phyloP scores from a whole-genome alignment of 2,329 filamentous ascomycete species.

The Fusarium sublunatum region DNA sequence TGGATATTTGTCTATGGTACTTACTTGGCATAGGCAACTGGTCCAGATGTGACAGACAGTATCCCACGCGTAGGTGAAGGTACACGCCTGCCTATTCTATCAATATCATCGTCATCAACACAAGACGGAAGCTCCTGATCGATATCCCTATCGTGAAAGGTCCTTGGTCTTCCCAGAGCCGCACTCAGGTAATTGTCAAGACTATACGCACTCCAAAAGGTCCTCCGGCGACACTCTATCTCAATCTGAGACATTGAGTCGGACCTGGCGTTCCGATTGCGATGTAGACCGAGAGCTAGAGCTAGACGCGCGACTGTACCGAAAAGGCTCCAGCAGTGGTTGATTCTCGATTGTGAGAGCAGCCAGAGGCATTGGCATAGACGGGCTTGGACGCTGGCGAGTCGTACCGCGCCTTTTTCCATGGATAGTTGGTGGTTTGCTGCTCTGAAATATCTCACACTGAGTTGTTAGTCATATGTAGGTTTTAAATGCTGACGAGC shows the following conservation, averaged over 20 bases:
- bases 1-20: too few species aligned
- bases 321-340: constrained; percentile 70
- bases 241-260: constrained; percentile 54
- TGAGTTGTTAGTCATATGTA: too few species aligned
- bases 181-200: constrained; percentile 71
- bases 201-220: constrained; percentile 71
- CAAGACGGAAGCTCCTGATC: constrained; percentile 67
- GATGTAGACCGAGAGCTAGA: constrained; percentile 54
- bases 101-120: constrained; percentile 67
- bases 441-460: too few species aligned
- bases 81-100: too few species aligned
- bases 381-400: constrained; percentile 57
- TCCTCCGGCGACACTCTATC: constrained; percentile 64
- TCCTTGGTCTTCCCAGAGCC: constrained; percentile 68
- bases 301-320: constrained; percentile 65
- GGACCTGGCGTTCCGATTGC: constrained; percentile 28
- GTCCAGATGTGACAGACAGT: too few species aligned
- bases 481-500: too few species aligned
- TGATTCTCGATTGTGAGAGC: constrained; percentile 67
- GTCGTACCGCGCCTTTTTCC: too few species aligned
- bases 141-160: constrained; percentile 72
- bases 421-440: too few species aligned
- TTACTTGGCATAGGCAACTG: too few species aligned
- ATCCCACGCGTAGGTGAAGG: too few species aligned
- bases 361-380: constrained; percentile 68